phyloP scores from a whole-genome alignment of 2,329 filamentous ascomycete species.

The Venturia nashicola region DNA sequence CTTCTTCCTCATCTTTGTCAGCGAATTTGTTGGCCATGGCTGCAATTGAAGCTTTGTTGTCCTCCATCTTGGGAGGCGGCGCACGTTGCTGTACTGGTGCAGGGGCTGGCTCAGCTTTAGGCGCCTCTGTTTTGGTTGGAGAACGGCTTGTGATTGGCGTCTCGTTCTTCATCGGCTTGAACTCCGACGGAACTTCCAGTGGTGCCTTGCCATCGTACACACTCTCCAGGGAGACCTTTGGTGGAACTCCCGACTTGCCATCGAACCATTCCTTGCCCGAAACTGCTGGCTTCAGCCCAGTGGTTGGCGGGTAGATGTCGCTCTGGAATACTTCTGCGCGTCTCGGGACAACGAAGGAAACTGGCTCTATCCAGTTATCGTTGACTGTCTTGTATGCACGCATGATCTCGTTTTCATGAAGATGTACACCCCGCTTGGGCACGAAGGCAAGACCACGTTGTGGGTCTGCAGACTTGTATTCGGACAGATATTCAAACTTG shows the following conservation, averaged over 20 bases:
- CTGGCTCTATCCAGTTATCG: conserved; percentile 85
- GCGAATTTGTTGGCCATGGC: conserved; percentile 78
- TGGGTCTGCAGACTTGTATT: conserved; percentile 93
- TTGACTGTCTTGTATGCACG: conserved; percentile 96
- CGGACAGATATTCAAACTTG: conserved; percentile 93
- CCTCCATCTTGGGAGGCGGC: conserved; percentile 59
- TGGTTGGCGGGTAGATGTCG: conserved; percentile 86
- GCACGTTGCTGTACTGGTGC: conserved; percentile 31
- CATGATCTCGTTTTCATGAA: conserved; percentile 93
- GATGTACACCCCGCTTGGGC: conserved; percentile 88
- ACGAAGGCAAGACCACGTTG: conserved; percentile 91
- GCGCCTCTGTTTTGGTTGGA: conserved; percentile 42
- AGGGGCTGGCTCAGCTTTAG: conserved; percentile 37
- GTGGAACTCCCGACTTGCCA: conserved; percentile 71
- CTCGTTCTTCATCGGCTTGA: conserved; percentile 42
- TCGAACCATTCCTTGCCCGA: conserved; percentile 72
- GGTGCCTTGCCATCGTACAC: conserved; percentile 76
- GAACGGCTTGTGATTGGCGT: conserved; percentile 23
- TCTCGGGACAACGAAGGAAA: conserved; percentile 93
- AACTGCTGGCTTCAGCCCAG: conserved; percentile 68
- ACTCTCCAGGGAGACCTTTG: conserved; percentile 89
- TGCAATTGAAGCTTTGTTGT: conserved; percentile 79
- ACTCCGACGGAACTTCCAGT: conserved; percentile 58
- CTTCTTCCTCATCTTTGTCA: conserved; percentile 56
- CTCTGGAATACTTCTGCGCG: conserved; percentile 92